Base-by-base conservation (phyloP, 495 filamentous ascomycete species). In the Lasiosphaeriaceae sp. region DNA sequence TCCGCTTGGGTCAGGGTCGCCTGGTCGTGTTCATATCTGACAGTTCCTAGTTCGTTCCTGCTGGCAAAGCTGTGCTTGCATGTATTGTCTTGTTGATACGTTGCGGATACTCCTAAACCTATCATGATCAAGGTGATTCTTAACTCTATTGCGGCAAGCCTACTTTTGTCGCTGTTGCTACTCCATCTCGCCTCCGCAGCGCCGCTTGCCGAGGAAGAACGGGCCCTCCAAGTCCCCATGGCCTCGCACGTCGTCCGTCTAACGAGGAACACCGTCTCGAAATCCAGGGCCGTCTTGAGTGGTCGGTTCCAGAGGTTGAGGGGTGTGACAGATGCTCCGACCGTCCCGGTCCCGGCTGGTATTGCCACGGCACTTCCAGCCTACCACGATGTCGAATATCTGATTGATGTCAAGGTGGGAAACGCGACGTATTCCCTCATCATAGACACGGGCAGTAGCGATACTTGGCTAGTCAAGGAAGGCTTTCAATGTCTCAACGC, bases 381-480 rank as follows among this genome's bases (percentile, higher is more conserved):
- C 16, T n/a, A 57, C 9, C 56, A 66, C 45, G 62, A 67, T 48
- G 56, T 65, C 35, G 65, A 70, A 48, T 70, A 70, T 47, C 57
- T 70, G 45, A 58, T 59, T 41, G 35, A 66, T 47, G 68, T 80
- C 7, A 63, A 62, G 11, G 64, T 81, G 17, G 78, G 72, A 2
- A 59, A 47, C n/a, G 54, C 74, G 46, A 71, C 65, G 11, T 83
- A 80, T 61, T 64, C 73, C 22, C 62, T 81, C 19, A 74, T 83
- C 19, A 72, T 86, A 51, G 85, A 87, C 63, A 87, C 83, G 12
- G 83, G 83, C 11, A 82, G 78, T 66, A 79, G 74, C 57, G 86
- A 89, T 59, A 84, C 80, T 23, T 87, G 83, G 76, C 66, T 87
- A 8, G 71, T 76, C 19, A 60, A 70, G 17, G 59, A 63, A 0